Base-by-base conservation (phyloP, 2,329 filamentous ascomycete species). In the Calonectria pteridis region DNA sequence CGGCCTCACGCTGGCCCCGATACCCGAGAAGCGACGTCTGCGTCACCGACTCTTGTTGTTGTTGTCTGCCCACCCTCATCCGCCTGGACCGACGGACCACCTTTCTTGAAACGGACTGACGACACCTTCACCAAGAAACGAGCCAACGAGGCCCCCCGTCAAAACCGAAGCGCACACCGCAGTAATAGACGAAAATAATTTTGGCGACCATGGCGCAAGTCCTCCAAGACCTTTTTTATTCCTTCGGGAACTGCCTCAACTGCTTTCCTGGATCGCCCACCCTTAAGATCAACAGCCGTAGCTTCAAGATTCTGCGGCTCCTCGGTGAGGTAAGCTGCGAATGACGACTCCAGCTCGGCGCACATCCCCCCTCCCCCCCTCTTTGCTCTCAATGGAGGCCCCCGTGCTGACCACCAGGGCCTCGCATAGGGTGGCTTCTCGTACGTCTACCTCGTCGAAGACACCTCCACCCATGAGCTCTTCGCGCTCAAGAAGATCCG, bases 401-500 rank as follows among this genome's bases (percentile, higher is more conserved):
- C 6, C 6, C 6, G 11, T 53, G 43, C 74, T 73, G 66, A 76
- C 72, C 26, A n/a, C 46, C 6, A 13, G n/a, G 33, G 53, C 26
- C 11, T 31, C 50, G 59, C 35, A 23, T 71, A 96, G 94, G 97
- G 97, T 83, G 97, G 97, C 82, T 99, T 99, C 89, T 98, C 95
- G 77, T 99, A 98, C 86, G 97, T 99, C 80, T 99, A 99, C 87
- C 94, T 99, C 73, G 97, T 99, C 73, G 94, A 98, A 88, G 96
- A 98, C 84, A 96, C 94, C 62, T 89, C 91, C 69, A 94, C 92
- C 67, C 94, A 94, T 73, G 92, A 96, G 80, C 91, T 98, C 59
- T 96, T 98, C 84, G 97, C 97, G 23, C 92, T 98, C 75, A 99
- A 99, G 86, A 99, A 99, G 90, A 99, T 99, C 85, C 93, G 96